These are phyloP conservation scores for Metschnikowia colocasiae DNA, from an alignment of 805 yeast genomes.

Conservation along the genomic window DNA sequence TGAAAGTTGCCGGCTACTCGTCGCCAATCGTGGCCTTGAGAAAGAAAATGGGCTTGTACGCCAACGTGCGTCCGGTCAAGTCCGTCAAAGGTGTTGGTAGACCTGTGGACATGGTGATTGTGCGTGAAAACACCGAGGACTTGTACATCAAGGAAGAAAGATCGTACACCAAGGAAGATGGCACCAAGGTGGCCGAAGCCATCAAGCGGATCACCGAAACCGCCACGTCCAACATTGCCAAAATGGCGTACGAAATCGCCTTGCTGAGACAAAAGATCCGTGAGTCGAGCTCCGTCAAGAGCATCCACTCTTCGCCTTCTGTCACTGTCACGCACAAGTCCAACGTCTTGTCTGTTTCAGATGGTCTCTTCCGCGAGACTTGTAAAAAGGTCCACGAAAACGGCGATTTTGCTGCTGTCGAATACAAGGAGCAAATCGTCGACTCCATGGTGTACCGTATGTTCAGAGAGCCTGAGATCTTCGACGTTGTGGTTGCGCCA, in stretches of 20 bases:
- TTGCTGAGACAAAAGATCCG: constrained; percentile 82
- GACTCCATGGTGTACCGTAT: constrained; percentile 98
- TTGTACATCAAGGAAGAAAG: constrained; percentile 92
- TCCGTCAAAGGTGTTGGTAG: constrained; percentile 81
- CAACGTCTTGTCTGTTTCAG: constrained; percentile 86
- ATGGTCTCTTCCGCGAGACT: constrained; percentile 94
- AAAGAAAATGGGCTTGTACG: constrained; percentile 90
- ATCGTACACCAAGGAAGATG: constrained; percentile 68
- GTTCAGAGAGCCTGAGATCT: constrained; percentile 97
- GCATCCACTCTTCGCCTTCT: constrained; percentile 48
- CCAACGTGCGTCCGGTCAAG: constrained; percentile 97
- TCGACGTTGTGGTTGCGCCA: constrained; percentile 98
- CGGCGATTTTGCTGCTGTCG: constrained; percentile 56
- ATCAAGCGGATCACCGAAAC: constrained; percentile 90
- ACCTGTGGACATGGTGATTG: constrained; percentile 96
- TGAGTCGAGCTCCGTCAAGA: constrained; percentile 44
- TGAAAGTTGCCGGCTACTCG: constrained; percentile 93
- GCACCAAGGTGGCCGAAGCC: constrained; percentile 92
- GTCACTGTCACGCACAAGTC: constrained; percentile 96
- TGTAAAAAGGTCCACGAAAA: constrained; percentile 58
- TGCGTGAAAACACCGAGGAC: constrained; percentile 98
- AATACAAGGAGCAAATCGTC: constrained; percentile 91
- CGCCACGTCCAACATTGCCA: constrained; percentile 83
- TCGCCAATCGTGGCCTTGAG: constrained; percentile 99
- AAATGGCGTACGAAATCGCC: constrained; percentile 90